These are phyloP conservation scores for Neurospora sp. DNA, from an alignment of 495 filamentous ascomycete genomes.

Conservation along the genomic window DNA sequence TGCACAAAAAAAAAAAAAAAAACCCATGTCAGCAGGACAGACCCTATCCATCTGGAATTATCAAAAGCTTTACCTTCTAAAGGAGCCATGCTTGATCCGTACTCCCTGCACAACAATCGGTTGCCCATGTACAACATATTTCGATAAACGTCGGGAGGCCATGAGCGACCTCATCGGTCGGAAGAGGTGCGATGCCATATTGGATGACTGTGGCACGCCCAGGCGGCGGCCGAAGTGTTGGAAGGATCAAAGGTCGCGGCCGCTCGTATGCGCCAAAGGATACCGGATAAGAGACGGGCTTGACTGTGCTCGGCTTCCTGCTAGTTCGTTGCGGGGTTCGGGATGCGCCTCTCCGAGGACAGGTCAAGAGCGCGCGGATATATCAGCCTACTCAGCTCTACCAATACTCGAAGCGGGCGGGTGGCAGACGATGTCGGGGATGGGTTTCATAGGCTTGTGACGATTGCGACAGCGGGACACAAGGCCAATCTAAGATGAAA, in stretches of 20 bases:
- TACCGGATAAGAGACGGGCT: background rate
- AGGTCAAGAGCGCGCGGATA: background rate
- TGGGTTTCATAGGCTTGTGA: background rate
- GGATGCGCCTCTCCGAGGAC: background rate
- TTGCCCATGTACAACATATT: constrained; percentile 8
- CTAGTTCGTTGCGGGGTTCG: background rate
- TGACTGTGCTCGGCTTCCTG: background rate
- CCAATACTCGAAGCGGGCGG: background rate
- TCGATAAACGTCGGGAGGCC: constrained; percentile 2
- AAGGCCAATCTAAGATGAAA: background rate
- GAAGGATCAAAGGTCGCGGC: background rate
- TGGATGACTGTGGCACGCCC: constrained; percentile 22
- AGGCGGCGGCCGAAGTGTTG: constrained; percentile 22
- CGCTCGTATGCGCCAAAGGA: background rate
- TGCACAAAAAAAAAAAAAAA: background rate
- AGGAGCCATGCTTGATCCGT: constrained; percentile 18
- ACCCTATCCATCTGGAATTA: background rate
- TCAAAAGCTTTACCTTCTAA: background rate
- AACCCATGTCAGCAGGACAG: background rate
- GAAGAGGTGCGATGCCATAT: constrained; percentile 26
- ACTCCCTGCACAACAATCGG: constrained; percentile 24
- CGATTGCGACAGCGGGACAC: background rate
- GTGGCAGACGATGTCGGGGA: background rate
- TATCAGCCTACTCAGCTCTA: background rate
- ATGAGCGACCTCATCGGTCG: constrained; percentile 17